These are phyloP conservation scores for Barnettozyma pratensis DNA, from an alignment of 805 yeast genomes.

Conservation along the genomic window DNA sequence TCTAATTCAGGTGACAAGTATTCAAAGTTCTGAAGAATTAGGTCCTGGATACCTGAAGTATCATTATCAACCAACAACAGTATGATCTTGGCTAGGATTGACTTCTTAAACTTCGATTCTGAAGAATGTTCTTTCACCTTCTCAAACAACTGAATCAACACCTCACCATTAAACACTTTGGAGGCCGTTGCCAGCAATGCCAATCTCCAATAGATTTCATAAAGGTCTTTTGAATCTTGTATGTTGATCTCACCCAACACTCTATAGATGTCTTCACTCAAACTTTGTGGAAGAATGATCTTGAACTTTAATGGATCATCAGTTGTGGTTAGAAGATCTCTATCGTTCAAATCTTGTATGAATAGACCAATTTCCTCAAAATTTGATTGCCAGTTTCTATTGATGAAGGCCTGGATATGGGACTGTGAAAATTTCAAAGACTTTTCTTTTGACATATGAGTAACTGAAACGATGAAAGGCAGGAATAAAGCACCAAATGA, in stretches of 20 bases:
- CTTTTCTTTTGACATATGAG: conserved; percentile 39
- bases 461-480: conserved; percentile 42
- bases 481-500: conserved; percentile 34
- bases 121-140: neutral
- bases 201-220: conserved; percentile 49
- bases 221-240: conserved; percentile 16
- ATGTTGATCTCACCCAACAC: conserved; percentile 7
- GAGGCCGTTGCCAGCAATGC: conserved; percentile 35
- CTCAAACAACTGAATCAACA: conserved; percentile 3
- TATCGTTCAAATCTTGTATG: conserved; percentile 32
- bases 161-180: conserved; percentile 19
- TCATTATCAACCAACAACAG: conserved; percentile 9
- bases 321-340: conserved; percentile 15
- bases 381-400: conserved; percentile 34
- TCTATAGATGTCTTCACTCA: conserved; percentile 7
- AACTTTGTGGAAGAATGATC: conserved; percentile 14
- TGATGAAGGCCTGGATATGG: conserved; percentile 45
- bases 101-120: neutral
- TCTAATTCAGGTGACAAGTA: conserved; percentile 15
- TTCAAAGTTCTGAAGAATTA: conserved; percentile 15
- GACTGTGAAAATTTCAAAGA: conserved; percentile 38
- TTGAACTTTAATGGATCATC: conserved; percentile 13
- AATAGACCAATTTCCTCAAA: conserved; percentile 37
- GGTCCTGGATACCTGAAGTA: neutral
- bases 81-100: conserved; percentile 11